phyloP scores from a whole-genome alignment of 2,329 filamentous ascomycete genomes.

The Stagonosporopsis rhizophila region DNA sequence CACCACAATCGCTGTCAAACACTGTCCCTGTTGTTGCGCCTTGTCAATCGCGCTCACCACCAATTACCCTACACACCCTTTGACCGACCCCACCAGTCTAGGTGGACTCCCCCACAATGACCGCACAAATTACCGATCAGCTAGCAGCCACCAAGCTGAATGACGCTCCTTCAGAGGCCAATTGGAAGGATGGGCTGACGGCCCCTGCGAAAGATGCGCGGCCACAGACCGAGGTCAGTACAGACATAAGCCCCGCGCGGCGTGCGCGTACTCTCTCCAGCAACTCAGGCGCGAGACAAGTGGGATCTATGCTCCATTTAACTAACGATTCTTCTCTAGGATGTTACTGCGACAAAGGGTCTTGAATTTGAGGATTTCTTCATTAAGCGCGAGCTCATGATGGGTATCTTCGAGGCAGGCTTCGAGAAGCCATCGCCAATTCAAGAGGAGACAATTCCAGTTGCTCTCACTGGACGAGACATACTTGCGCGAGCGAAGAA shows the following conservation, averaged over 20 bases:
- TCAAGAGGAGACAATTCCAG: constrained; percentile 98
- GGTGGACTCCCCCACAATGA: constrained; percentile 51
- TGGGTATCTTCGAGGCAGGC: constrained; percentile 99
- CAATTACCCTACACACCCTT: constrained; percentile 15
- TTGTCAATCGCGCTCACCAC: constrained; percentile 19
- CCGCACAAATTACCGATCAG: constrained; percentile 62
- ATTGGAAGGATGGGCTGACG: constrained; percentile 79
- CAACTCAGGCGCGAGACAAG: not conserved
- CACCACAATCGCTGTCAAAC: constrained; percentile 26
- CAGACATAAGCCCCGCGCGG: not conserved
- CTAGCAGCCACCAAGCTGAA: constrained; percentile 63
- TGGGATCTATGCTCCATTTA: not conserved
- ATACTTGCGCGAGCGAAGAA: constrained; percentile 98
- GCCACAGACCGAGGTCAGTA: constrained; percentile 77
- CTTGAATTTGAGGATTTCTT: constrained; percentile 97
- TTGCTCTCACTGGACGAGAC: constrained; percentile 92
- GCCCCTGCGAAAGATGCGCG: constrained; percentile 76
- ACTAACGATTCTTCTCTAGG: constrained; percentile 60
- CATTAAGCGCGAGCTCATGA: constrained; percentile 92
- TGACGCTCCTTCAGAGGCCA: constrained; percentile 60
- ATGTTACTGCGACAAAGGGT: constrained; percentile 98
- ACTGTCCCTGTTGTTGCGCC: constrained; percentile 29
- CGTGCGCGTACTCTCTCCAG: not conserved
- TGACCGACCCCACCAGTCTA: constrained; percentile 26
- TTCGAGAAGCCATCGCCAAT: constrained; percentile 99